Percentiles rank a stretch among this genome's conserved stretches.
Conservation (phyloP, 768 basidiomycete species). For the Porphyrellus cyaneotinctus region DNA sequence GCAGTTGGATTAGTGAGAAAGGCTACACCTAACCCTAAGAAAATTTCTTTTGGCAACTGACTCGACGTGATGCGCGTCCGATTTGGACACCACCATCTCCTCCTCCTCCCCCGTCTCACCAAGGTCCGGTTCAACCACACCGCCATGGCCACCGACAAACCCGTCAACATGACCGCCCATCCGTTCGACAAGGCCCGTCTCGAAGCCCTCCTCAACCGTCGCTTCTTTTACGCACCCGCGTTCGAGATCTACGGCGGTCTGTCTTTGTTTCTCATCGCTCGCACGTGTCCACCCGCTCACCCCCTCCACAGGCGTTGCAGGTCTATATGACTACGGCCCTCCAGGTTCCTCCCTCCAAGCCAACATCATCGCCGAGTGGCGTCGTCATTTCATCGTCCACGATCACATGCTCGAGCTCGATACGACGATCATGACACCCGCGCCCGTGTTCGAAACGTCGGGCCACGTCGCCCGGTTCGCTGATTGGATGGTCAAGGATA, state of each 20-base stretch:
- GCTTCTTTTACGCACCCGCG: conserved; percentile 97
- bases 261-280: background rate
- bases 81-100: conserved; percentile 21
- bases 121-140: conserved; percentile 17
- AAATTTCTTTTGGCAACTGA: background rate
- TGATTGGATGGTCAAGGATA: conserved; percentile 99
- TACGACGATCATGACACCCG: conserved; percentile 96
- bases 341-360: conserved; percentile 94
- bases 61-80: conserved; percentile 20
- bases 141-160: conserved; percentile 20
- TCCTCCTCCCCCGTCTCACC: background rate
- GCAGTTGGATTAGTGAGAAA: no score
- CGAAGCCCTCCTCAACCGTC: conserved; percentile 79
- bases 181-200: conserved; percentile 83
- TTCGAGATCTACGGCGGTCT: conserved; percentile 99
- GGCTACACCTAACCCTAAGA: background rate
- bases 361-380: conserved; percentile 95
- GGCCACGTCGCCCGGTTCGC: conserved; percentile 98
- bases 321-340: conserved; percentile 96
- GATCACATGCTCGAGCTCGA: conserved; percentile 99
- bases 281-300: background rate
- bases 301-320: conserved; percentile 66
- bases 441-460: conserved; percentile 91
- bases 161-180: conserved; percentile 77
- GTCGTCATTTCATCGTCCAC: conserved; percentile 96